Evolutionary conservation across 2,329 filamentous ascomycete species (phyloP).

Genomic region (Hypoxylon sp.): DNA sequence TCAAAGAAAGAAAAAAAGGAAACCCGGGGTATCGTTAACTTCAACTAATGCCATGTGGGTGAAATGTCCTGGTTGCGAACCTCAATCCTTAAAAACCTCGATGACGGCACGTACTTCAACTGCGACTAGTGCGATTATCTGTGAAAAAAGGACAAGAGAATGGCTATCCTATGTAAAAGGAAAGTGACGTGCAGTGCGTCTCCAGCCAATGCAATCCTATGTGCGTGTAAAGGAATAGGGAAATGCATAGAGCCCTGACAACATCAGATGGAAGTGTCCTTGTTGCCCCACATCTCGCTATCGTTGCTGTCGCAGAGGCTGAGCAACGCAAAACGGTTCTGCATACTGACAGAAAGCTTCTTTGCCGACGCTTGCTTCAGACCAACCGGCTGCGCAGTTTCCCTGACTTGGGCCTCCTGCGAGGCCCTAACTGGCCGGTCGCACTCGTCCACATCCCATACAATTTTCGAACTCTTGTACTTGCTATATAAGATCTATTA

Average conservation of each 20-base stretch:
- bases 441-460: constrained; percentile 81
- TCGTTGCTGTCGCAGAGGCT: not conserved
- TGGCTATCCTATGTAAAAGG: not conserved
- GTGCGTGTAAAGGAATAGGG: not conserved
- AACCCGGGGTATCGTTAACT: not conserved
- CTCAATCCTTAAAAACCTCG: not conserved
- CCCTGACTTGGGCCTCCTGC: constrained; percentile 41
- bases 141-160: not conserved
- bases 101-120: not conserved
- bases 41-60: not conserved
- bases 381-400: not conserved
- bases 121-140: not conserved
- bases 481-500: constrained; percentile 60
- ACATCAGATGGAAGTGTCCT: not conserved
- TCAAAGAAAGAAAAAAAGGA: not conserved
- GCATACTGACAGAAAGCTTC: constrained; percentile 27
- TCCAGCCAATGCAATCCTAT: not conserved
- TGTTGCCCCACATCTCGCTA: not conserved
- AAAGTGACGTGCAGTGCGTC: not conserved
- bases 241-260: not conserved
- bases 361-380: constrained; percentile 8
- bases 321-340: constrained; percentile 48
- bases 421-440: constrained; percentile 65
- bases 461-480: constrained; percentile 79
- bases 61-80: not conserved